Percentiles rank a stretch among this genome's conserved stretches.
Conservation (phyloP, 208 protist species). For the Tritrichomonas musculus region DNA sequence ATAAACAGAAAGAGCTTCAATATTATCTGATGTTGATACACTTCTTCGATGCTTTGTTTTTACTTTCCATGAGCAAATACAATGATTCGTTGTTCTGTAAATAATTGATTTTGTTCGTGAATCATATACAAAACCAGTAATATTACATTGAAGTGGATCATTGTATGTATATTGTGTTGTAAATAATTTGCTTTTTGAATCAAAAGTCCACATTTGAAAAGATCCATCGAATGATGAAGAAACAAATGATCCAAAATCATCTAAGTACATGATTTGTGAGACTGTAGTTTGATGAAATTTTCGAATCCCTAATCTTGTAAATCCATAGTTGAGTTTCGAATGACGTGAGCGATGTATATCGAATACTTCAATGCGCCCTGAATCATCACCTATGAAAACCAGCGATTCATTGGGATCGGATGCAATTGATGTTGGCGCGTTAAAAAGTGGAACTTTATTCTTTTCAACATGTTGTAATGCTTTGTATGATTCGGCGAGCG, state of each 20-base stretch:
- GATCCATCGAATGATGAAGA: neutral
- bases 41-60: neutral
- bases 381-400: neutral
- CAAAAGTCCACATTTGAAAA: neutral
- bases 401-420: neutral
- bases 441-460: conserved; percentile 1
- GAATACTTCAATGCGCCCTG: neutral
- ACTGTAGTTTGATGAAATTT: neutral
- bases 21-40: neutral
- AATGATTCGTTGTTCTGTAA: neutral
- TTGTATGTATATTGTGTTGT: neutral
- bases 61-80: neutral
- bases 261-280: neutral
- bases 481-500: neutral
- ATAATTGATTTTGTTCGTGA: neutral
- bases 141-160: neutral
- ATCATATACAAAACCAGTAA: neutral
- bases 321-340: neutral
- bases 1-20: neutral
- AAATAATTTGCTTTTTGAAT: neutral
- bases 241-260: neutral
- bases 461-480: neutral
- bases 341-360: neutral
- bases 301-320: neutral
- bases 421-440: neutral